Evolutionary conservation across 2,329 filamentous ascomycete species (phyloP), one percentile per base, ranked within the genome.

Genomic region (Paraphoma chrysanthemicola): DNA sequence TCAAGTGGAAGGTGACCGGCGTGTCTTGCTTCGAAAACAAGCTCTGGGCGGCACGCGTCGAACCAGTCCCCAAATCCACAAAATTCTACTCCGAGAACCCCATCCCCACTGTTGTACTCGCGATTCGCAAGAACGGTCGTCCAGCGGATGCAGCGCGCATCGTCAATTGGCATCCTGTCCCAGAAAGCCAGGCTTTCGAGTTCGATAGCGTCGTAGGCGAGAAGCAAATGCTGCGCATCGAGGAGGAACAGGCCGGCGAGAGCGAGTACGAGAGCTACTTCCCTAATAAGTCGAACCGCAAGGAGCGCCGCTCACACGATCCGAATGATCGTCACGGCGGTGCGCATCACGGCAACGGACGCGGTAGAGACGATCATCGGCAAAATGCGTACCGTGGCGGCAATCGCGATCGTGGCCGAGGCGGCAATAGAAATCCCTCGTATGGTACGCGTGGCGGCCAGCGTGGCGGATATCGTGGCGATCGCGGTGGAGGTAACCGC

Each of bases 191-290:
- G 68, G 83, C 87, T 0, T 87, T 93, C 69, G 83, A 87, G 6
- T 93, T 98, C 68, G 91, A 96, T 60, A 93, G 90, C 0, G 87
- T 86, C 0, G 91, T 98, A 1, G 90, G 90, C 16, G 93, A 98
- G 78, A 97, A 96, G 79, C 86, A 92, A 14, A 83, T 95, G 61
- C 78, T 98, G 49, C 86, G 90, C 1, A 88, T 98, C 45, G 92
- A 97, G 74, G 82, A 88, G 50, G 91, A 94, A 79, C 67, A 66
- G 6, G 62, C 70, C 7, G 75, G 87, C 23, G 87, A 90, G 67
- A 86, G 85, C 60, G 84, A 87, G 59, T 88, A 87, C 69, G 87
- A 90, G 65, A 85, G 83, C 67, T 78, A 85, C 16, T 87, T 87
- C 62, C 81, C 83, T 31, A 88, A 85, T 68, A 89, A 84, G 70